Evolutionary conservation across 2,329 filamentous ascomycete genomes (phyloP), one percentile per base, ranked within the genome.

Genomic region (Fusarium lyarnte): DNA sequence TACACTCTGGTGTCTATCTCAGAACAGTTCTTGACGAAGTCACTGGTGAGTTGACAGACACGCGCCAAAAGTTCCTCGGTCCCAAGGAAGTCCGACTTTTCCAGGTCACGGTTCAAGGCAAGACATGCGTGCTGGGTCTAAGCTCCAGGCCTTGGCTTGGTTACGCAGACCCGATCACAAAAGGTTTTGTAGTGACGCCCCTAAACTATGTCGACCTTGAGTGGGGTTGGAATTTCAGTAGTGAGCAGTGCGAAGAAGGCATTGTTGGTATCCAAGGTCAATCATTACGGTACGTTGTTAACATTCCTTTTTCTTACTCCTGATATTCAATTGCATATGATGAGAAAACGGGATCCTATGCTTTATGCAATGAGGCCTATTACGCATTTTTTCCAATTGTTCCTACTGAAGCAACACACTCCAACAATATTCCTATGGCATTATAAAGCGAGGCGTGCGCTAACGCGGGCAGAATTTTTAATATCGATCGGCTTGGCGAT

Each of bases 141-240:
- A 98, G 94, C 80, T 97, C 95, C 21, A 90, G 95, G 62, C 93
- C 96, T n/a, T 99, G 95, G 95, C 87, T 99, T 8, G 95, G 95
- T 46, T 98, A 98, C 79, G 92, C 94, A 1, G 94, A 98, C 77
- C 91, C 93, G 4, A 92, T 95, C 66, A 95, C 93, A 5, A 94
- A 93, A 78, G 91, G 91, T 41, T 97, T 98, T 78, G 94, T 97
- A 83, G 91, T 98, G 74, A 98, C 95, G 2, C 96, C 97, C 1
- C 84, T 99, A 35, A 94, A 93, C 80, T 98, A 97, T 78, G 91
- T 92, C 58, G 91, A 92, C 43, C 88, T 99, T 33, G 94, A 97
- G 81, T 98, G 94, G 87, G 95, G 93, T 7, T 97, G 95, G 92
- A 97, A 96, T 77, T 98, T 99, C 79, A 95, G 93, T 81, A 97